Evolutionary conservation across 345 rosid species (phyloP).

Genomic region (Noccaea bulbosa): DNA sequence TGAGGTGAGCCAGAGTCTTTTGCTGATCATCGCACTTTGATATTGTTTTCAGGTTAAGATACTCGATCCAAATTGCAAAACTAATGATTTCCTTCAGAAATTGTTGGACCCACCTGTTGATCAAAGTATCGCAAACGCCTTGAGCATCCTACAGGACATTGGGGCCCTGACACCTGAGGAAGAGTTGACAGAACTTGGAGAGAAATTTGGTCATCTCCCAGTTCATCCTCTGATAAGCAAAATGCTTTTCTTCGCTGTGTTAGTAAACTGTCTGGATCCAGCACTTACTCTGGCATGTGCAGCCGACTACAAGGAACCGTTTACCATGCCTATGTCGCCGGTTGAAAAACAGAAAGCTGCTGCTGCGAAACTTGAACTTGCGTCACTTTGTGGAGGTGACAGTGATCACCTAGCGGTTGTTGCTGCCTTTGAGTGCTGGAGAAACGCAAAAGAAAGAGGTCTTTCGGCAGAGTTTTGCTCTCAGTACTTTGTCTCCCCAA

Average conservation of each 20-base stretch:
- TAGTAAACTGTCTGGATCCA: constrained; percentile 94
- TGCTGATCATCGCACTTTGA: constrained; percentile 28
- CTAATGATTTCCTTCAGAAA: constrained; percentile 71
- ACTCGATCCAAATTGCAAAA: constrained; percentile 71
- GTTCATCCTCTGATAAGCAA: constrained; percentile 90
- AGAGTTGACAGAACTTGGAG: constrained; percentile 85
- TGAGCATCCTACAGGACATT: constrained; percentile 72
- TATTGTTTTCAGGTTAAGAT: constrained; percentile 69
- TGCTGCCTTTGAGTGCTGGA: constrained; percentile 95
- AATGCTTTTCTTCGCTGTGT: constrained; percentile 90
- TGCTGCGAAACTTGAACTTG: constrained; percentile 77
- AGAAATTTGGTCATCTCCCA: constrained; percentile 81
- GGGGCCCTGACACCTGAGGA: constrained; percentile 87
- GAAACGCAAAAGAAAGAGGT: constrained; percentile 69
- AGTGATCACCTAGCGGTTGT: constrained; percentile 93
- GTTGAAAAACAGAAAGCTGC: constrained; percentile 73
- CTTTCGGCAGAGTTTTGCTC: constrained; percentile 68
- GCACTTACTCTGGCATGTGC: constrained; percentile 97
- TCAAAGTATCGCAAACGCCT: constrained; percentile 72
- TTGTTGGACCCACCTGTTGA: constrained; percentile 88
- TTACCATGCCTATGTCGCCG: constrained; percentile 78
- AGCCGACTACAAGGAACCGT: constrained; percentile 84
- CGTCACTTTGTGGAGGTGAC: constrained; percentile 77
- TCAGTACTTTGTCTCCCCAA: constrained; percentile 68
- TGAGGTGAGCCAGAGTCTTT: neutral